phyloP scores from a whole-genome alignment of 2,329 filamentous ascomycete species.

The Phaeosphaeria sp. region DNA sequence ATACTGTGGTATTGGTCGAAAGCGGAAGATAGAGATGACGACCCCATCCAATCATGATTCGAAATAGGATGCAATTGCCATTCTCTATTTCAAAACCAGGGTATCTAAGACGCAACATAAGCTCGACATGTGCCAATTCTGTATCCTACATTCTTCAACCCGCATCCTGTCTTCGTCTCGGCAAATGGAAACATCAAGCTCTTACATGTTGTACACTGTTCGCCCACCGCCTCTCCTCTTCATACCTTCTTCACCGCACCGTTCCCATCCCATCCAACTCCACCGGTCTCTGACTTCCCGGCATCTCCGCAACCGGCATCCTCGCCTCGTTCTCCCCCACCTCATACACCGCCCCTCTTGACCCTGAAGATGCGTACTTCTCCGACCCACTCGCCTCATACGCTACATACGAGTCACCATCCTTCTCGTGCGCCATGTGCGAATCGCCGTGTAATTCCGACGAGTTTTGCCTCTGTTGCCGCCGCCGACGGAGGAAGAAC shows the following conservation, averaged over 20 bases:
- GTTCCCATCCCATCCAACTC: neutral
- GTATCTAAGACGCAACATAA: too few species aligned
- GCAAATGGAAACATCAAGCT: too few species aligned
- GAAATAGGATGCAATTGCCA: too few species aligned
- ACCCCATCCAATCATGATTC: too few species aligned
- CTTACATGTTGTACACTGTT: too few species aligned
- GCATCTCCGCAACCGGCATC: neutral
- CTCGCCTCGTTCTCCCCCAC: neutral
- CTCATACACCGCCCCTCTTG: neutral
- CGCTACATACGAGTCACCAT: neutral
- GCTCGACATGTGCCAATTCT: too few species aligned
- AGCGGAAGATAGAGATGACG: too few species aligned
- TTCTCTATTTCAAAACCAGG: too few species aligned
- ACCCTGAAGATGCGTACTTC: neutral
- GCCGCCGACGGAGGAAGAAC: slow-evolving; percentile 21
- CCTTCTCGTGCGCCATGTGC: neutral
- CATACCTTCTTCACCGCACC: neutral
- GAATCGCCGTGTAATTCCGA: neutral
- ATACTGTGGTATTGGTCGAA: too few species aligned
- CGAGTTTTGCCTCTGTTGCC: neutral
- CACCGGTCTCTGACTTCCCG: neutral
- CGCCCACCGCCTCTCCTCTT: too few species aligned
- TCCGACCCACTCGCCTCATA: neutral
- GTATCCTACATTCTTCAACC: too few species aligned
- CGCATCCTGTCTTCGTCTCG: too few species aligned